phyloP scores from a whole-genome alignment of 257 asterid genomes.

The Salvia splendens region DNA sequence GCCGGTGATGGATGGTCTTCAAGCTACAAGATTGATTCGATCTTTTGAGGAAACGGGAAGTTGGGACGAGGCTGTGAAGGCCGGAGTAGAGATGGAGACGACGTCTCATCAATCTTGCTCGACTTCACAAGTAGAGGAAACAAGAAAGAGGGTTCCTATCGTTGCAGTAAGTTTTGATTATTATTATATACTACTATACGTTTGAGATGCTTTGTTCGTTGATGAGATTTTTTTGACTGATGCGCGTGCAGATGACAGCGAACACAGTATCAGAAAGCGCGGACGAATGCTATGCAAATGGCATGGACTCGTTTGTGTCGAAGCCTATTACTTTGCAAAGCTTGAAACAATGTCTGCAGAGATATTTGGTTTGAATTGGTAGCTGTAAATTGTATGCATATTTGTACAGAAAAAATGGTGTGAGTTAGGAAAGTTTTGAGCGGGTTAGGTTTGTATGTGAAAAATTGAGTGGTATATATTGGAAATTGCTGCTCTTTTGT shows the following conservation, averaged over 20 bases:
- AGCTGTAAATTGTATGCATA: slow-evolving; percentile 13
- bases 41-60: slow-evolving; percentile 82
- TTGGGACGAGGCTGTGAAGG: slow-evolving; percentile 77
- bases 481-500: background rate
- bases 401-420: slow-evolving; percentile 51
- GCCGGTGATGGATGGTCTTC: slow-evolving; percentile 94
- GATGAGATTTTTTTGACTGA: background rate
- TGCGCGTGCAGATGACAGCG: slow-evolving; percentile 82
- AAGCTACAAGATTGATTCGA: slow-evolving; percentile 80
- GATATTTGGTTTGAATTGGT: slow-evolving; percentile 43
- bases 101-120: slow-evolving; percentile 38
- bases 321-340: slow-evolving; percentile 77
- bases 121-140: slow-evolving; percentile 24
- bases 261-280: slow-evolving; percentile 84
- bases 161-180: slow-evolving; percentile 59
- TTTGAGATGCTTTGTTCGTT: too few relatives aligned
- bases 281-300: slow-evolving; percentile 84
- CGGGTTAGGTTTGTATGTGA: slow-evolving; percentile 14
- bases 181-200: background rate
- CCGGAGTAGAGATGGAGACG: slow-evolving; percentile 57
- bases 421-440: slow-evolving; percentile 73
- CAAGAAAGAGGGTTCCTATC: slow-evolving; percentile 60
- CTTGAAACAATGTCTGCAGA: slow-evolving; percentile 68
- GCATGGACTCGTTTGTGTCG: slow-evolving; percentile 93
- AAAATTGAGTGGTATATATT: slow-evolving; percentile 15